Evolutionary conservation across 176 grass and related monocot species (phyloP).

Genomic region (Oryza glaberrima): DNA sequence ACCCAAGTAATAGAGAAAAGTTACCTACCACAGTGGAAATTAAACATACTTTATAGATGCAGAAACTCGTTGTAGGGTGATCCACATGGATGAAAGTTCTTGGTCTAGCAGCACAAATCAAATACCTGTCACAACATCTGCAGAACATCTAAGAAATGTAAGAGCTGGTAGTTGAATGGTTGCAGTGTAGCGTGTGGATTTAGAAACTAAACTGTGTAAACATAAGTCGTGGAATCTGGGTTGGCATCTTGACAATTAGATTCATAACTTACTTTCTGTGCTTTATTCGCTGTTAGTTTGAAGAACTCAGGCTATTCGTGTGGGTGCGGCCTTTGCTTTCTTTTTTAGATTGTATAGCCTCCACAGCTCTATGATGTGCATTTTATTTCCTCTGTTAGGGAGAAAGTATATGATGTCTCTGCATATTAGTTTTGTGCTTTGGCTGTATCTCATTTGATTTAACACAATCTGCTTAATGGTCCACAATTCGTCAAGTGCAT

Average conservation of each 20-base stretch:
- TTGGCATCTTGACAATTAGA: background rate
- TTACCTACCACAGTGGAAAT: background rate
- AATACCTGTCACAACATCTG: background rate
- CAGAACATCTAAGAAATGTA: background rate
- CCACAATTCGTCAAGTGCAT: background rate
- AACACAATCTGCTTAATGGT: background rate
- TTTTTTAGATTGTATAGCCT: conserved; percentile 10
- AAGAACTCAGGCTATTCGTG: too few species aligned
- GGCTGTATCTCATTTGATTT: background rate
- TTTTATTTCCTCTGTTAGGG: conserved; percentile 13
- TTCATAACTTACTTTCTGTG: background rate
- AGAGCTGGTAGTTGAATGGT: conserved; percentile 3
- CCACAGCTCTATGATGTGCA: background rate
- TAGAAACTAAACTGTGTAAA: background rate
- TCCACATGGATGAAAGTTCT: background rate
- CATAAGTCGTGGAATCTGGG: conserved; percentile 9
- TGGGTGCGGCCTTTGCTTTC: background rate
- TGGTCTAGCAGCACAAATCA: too few species aligned
- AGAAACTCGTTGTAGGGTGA: conserved; percentile 11
- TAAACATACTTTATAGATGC: conserved; percentile 8
- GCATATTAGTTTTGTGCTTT: background rate
- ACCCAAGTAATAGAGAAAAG: background rate
- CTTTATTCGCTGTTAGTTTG: conserved; percentile 2
- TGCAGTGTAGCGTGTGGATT: too few species aligned
- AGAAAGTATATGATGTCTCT: background rate